Evolutionary conservation across 2,329 filamentous ascomycete genomes (phyloP).

Genomic region (Chaetomiaceae sp.): DNA sequence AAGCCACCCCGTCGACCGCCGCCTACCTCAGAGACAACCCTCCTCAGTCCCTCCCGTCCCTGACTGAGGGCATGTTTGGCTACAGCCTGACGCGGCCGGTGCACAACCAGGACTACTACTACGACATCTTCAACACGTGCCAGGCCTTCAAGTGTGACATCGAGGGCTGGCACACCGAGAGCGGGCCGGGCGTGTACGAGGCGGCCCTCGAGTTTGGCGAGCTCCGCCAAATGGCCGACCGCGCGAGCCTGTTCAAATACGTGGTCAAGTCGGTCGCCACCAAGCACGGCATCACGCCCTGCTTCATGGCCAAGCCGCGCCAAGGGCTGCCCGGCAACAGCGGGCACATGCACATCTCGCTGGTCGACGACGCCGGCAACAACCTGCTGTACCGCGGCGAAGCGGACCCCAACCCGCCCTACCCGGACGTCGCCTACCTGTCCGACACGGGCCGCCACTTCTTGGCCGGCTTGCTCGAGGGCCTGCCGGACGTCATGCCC

Average conservation of each 20-base stretch:
- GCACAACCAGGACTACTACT: constrained; percentile 90
- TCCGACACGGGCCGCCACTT: constrained; percentile 90
- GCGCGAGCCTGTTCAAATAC: constrained; percentile 89
- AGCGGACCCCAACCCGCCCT: constrained; percentile 64
- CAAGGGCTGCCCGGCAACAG: constrained; percentile 89
- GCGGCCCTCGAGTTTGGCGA: constrained; percentile 89
- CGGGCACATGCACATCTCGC: constrained; percentile 90
- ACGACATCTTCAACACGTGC: constrained; percentile 77
- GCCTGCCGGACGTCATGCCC: constrained; percentile 92
- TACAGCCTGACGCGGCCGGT: constrained; percentile 83
- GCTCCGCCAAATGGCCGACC: constrained; percentile 83
- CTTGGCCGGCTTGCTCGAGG: constrained; percentile 81
- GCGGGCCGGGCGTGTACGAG: constrained; percentile 89
- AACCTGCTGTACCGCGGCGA: constrained; percentile 76
- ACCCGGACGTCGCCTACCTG: constrained; percentile 68
- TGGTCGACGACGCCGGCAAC: constrained; percentile 71
- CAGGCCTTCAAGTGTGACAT: constrained; percentile 71
- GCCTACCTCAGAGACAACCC: constrained; percentile 68
- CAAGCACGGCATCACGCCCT: constrained; percentile 86
- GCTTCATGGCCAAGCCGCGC: constrained; percentile 97
- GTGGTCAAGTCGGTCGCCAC: constrained; percentile 83
- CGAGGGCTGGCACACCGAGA: constrained; percentile 95
- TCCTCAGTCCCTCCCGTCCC: constrained; percentile 63
- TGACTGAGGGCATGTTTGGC: constrained; percentile 94
- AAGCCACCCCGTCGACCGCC: constrained; percentile 62